Evolutionary conservation across 208 protist species (phyloP), one percentile per base, ranked within the genome.

Genomic region (Acanthamoeba royreba): DNA sequence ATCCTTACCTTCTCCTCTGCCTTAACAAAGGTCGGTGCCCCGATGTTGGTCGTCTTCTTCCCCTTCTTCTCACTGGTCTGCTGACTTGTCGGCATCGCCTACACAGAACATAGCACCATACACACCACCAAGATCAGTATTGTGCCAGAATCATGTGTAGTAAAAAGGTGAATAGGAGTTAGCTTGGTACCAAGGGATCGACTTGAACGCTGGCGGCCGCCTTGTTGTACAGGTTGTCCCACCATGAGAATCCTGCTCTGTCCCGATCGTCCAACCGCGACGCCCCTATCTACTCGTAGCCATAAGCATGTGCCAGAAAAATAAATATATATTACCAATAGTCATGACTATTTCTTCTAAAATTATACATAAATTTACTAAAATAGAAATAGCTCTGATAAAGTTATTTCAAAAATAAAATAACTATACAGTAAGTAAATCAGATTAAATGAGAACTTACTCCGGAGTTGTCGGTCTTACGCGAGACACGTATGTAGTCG

Each of bases 221-320:
- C 35, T 79, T 79, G 66, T 79, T 79, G 35, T 79, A 79, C 13
- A 79, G 66, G 66, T 79, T 79, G 66, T 79, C 66, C 66, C 66
- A 79, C 66, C 66, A 79, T 8, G 38, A 33, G 4, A 79, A 79
- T 33, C 66, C 66, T 31, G 40, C 38, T 40, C 66, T 79, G 28
- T 79, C 66, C 0, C 66, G 66, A 2, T 79, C 66, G 11, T 33
- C 45, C 66, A 79, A 28, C 8, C 17, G 15, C 15, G 66, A 79
- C 35, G 38, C 66, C 4, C 66, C 66, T 1, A 79, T 79, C 66
- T 79, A 40, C n/a, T n/a, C n/a, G n/a, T n/a, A n/a, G n/a, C n/a
- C n/a, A n/a, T n/a, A n/a, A n/a, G n/a, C n/a, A n/a, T n/a, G n/a
- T n/a, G n/a, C n/a, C n/a, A n/a, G n/a, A n/a, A n/a, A n/a, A n/a